These are phyloP conservation scores for Malassezia yamatoensis DNA, from an alignment of 1,284 basidiomycete species.

Conservation along the genomic window DNA sequence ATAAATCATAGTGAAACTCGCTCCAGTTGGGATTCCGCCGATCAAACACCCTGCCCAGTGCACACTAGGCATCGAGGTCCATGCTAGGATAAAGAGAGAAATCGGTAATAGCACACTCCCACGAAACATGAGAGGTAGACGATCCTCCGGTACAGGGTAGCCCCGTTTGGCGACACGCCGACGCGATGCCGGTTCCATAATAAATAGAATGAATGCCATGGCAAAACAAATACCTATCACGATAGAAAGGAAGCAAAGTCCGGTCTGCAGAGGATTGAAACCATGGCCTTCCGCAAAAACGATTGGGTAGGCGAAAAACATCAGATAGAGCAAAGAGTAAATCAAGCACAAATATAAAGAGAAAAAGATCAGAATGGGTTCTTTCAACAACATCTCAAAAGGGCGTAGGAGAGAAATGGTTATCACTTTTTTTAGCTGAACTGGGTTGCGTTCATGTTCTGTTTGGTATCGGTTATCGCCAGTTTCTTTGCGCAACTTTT, in stretches of 20 bases:
- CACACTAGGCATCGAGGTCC: slow-evolving; percentile 32
- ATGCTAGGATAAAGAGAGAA: slow-evolving; percentile 50
- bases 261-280: slow-evolving; percentile 33
- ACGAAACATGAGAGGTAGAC: slow-evolving; percentile 36
- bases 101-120: slow-evolving; percentile 45
- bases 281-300: slow-evolving; percentile 40
- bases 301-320: slow-evolving; percentile 46
- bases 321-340: slow-evolving; percentile 50
- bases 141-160: slow-evolving; percentile 43
- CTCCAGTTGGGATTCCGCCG: slow-evolving; percentile 50
- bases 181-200: slow-evolving; percentile 26
- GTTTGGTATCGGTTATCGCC: slow-evolving; percentile 56
- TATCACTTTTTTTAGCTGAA: slow-evolving; percentile 55
- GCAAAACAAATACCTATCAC: slow-evolving; percentile 36
- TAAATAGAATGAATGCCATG: slow-evolving; percentile 23
- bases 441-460: slow-evolving; percentile 10
- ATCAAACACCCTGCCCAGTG: slow-evolving; percentile 52
- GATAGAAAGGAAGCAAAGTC: slow-evolving; percentile 45
- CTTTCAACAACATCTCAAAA: slow-evolving; percentile 53
- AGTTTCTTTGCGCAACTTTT: slow-evolving; percentile 55
- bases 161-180: slow-evolving; percentile 52
- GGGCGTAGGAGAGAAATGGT: slow-evolving; percentile 50
- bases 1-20: slow-evolving; percentile 10
- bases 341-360: slow-evolving; percentile 69
- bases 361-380: slow-evolving; percentile 65